Percentiles rank a stretch among this genome's conserved stretches.
These are phyloP conservation scores for Chytriomyces sp. DNA, from an alignment of 192 early-diverging fungal genomes.

Conservation along the genomic window DNA sequence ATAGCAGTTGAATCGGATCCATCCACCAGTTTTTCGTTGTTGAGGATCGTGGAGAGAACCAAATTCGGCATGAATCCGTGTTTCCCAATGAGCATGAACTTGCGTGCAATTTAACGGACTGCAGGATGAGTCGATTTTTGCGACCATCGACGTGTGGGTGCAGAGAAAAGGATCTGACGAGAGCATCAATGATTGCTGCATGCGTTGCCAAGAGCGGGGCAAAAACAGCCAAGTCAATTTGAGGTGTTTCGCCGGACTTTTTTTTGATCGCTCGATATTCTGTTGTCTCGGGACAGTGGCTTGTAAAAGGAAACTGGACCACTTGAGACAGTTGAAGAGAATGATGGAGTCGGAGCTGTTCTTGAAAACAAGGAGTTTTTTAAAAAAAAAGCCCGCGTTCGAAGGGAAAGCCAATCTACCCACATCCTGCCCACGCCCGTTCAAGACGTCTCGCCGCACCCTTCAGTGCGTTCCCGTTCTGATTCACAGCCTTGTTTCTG, in stretches of 20 bases:
- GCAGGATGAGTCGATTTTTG: slow-evolving; percentile 60
- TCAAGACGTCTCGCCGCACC: background rate
- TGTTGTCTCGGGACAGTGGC: background rate
- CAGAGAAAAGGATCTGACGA: background rate
- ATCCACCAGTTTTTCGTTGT: slow-evolving; percentile 17
- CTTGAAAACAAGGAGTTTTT: too few relatives aligned
- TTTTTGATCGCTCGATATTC: background rate
- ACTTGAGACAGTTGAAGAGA: background rate
- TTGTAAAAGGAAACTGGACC: background rate
- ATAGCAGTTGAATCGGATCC: slow-evolving; percentile 7
- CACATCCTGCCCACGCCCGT: background rate
- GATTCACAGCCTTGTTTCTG: background rate
- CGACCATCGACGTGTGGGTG: slow-evolving; percentile 25
- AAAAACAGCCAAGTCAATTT: slow-evolving; percentile 1
- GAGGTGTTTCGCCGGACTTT: background rate
- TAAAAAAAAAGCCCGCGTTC: too few relatives aligned
- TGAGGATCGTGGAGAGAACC: slow-evolving; percentile 3
- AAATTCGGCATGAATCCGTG: slow-evolving; percentile 29
- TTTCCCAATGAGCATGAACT: slow-evolving; percentile 32
- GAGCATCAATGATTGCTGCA: background rate
- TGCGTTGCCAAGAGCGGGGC: background rate
- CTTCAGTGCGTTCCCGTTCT: background rate
- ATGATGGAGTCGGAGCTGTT: background rate
- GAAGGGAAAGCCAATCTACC: too few relatives aligned
- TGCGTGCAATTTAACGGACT: slow-evolving; percentile 44